Evolutionary conservation across 352 stramenopile genomes (phyloP), one percentile per base, ranked within the genome.

Genomic region (Phytopythium helicoides): DNA sequence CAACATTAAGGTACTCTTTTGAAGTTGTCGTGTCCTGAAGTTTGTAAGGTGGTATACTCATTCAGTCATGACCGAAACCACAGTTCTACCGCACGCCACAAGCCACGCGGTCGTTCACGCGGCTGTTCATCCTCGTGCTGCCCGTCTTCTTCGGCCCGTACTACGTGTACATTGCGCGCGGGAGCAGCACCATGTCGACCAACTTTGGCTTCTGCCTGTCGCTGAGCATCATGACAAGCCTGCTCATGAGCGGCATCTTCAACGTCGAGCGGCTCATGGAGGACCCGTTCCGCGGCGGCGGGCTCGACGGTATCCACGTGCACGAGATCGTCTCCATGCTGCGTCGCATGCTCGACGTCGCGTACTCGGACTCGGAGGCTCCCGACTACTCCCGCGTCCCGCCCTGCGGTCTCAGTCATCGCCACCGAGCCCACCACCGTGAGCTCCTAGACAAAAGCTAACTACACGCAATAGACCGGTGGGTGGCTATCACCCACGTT

Each of bases 211-310:
- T 95, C 49, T 89, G 78, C 44, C 68, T 95, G 15, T 26, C 73
- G 31, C 67, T 94, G 9, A 89, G 79, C 57, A 63, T 85, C 22
- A 67, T 90, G 18, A 95, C 86, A 39, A 94, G 81, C 37, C 65
- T 95, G 28, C 66, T 83, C 35, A 90, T 95, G 78, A 87, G 87
- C 38, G 86, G 86, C n/a, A 80, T 95, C 47, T 94, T 94, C 63
- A 95, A 93, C 53, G 81, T 92, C 15, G 83, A 93, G 41, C 73
- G 78, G 47, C 72, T 76, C 6, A 86, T 95, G 76, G 86, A 94
- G 47, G 86, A 95, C 37, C 86, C 86, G 37, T 94, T 93, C 47
- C 70, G 73, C 1, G 78, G 67, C 8, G 68, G 73, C 26, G 81
- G 77, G 8, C 73, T 91, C 54, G 81, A 91, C 52, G 75, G 77